Conservation (phyloP, 805 yeast genomes). For the Brettanomyces custersianus region DNA sequence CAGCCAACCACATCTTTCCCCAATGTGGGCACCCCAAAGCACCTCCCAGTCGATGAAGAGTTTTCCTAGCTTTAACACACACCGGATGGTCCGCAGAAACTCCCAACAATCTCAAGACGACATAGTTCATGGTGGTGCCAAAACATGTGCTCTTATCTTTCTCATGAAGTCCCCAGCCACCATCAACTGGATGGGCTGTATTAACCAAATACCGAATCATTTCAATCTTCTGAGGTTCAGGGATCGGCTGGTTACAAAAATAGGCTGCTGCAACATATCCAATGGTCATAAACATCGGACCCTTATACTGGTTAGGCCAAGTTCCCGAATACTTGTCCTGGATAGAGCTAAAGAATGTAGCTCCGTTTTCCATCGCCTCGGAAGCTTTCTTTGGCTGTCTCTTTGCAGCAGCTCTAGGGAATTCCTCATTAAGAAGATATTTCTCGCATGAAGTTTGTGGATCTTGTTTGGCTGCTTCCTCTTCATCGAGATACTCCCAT, state of each 20-base stretch:
- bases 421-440: constrained; percentile 31
- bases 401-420: constrained; percentile 6
- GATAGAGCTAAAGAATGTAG: constrained; percentile 54
- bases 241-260: constrained; percentile 58
- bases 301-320: constrained; percentile 89
- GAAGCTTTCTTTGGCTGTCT: constrained; percentile 28
- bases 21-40: constrained; percentile 90
- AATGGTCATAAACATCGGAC: constrained; percentile 95
- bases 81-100: constrained; percentile 67
- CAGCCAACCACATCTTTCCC: constrained; percentile 91
- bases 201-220: constrained; percentile 82
- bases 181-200: constrained; percentile 93
- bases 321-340: constrained; percentile 76
- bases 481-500: constrained; percentile 59
- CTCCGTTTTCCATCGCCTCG: constrained; percentile 67
- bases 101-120: constrained; percentile 74
- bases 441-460: constrained; percentile 50
- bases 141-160: constrained; percentile 91
- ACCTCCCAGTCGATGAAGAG: constrained; percentile 72
- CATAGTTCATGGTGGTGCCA: constrained; percentile 87
- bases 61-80: constrained; percentile 62
- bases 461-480: constrained; percentile 26
- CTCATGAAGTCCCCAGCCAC: constrained; percentile 99
- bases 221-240: constrained; percentile 58
- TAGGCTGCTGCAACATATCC: constrained; percentile 77